These are phyloP conservation scores for Achaetomium macrosporum DNA, from an alignment of 2,329 filamentous ascomycete species.

Conservation along the genomic window DNA sequence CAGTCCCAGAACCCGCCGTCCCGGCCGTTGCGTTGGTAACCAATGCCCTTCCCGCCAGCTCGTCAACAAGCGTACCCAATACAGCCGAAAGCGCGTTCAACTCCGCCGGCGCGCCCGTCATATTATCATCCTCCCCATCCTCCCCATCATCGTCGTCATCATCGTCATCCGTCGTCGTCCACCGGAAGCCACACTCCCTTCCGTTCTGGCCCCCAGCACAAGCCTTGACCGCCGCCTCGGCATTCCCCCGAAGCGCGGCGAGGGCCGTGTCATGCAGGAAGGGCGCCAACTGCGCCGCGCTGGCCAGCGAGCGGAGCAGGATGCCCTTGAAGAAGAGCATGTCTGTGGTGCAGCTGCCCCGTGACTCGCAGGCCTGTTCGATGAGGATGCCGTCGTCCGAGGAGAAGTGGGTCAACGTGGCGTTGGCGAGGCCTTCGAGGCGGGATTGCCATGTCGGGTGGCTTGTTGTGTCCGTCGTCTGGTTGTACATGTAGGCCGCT, in stretches of 20 bases:
- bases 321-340: slow-evolving; percentile 69
- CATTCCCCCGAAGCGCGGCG: slow-evolving; percentile 51
- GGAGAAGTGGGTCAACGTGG: slow-evolving; percentile 46
- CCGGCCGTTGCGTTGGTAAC: neutral
- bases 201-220: slow-evolving; percentile 51
- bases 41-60: neutral
- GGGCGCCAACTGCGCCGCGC: slow-evolving; percentile 55
- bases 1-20: neutral
- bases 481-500: slow-evolving; percentile 64
- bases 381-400: slow-evolving; percentile 53
- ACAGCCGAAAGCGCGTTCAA: slow-evolving; percentile 45
- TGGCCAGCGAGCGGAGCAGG: slow-evolving; percentile 58
- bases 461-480: slow-evolving; percentile 47
- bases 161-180: slow-evolving; percentile 33
- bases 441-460: slow-evolving; percentile 53
- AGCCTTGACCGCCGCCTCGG: slow-evolving; percentile 52
- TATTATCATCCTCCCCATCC: slow-evolving; percentile 32
- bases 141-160: slow-evolving; percentile 35
- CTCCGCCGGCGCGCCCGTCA: slow-evolving; percentile 43
- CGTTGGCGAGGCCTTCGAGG: slow-evolving; percentile 49
- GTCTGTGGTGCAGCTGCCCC: slow-evolving; percentile 58
- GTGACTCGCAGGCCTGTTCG: slow-evolving; percentile 60
- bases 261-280: slow-evolving; percentile 48
- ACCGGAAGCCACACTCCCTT: slow-evolving; percentile 40
- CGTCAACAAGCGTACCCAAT: slow-evolving; percentile 33